Conservation (phyloP, 2,329 filamentous ascomycete genomes). For the Aureobasidium sp. region DNA sequence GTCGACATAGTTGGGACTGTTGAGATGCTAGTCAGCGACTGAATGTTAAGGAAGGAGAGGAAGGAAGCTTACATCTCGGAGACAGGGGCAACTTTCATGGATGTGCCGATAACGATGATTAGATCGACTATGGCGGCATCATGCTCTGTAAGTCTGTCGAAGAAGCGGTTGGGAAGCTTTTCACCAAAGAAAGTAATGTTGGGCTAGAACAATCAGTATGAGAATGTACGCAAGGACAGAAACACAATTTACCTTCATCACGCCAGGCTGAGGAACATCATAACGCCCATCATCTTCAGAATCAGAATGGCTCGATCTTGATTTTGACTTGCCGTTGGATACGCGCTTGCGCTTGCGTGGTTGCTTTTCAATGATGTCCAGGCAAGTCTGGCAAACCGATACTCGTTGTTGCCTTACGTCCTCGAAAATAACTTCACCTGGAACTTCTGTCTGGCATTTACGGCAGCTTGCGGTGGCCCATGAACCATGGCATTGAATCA, state of each 20-base stretch:
- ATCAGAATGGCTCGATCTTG: conserved; percentile 45
- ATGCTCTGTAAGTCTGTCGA: conserved; percentile 68
- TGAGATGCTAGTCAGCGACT: background rate
- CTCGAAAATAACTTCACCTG: conserved; percentile 69
- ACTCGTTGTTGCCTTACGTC: conserved; percentile 71
- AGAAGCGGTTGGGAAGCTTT: conserved; percentile 76
- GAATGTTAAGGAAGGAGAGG: background rate
- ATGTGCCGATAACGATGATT: conserved; percentile 92
- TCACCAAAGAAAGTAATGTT: conserved; percentile 99
- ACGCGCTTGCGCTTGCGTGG: conserved; percentile 37
- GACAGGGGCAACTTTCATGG: conserved; percentile 90
- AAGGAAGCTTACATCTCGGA: conserved; percentile 59
- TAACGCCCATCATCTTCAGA: conserved; percentile 55
- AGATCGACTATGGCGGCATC: conserved; percentile 78
- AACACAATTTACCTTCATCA: conserved; percentile 57
- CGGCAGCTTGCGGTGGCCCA: conserved; percentile 90
- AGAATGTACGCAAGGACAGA: too few relatives aligned
- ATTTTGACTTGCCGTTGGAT: conserved; percentile 37
- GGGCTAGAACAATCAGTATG: conserved; percentile 45
- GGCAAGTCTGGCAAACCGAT: conserved; percentile 69
- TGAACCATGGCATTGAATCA: conserved; percentile 94
- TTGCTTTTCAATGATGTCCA: conserved; percentile 41
- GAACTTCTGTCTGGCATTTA: conserved; percentile 67
- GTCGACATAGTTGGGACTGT: conserved; percentile 25
- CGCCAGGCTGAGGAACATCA: conserved; percentile 61